These are phyloP conservation scores for Plasmodium chabaudi DNA, from an alignment of 169 alveolate species.

Conservation along the genomic window DNA sequence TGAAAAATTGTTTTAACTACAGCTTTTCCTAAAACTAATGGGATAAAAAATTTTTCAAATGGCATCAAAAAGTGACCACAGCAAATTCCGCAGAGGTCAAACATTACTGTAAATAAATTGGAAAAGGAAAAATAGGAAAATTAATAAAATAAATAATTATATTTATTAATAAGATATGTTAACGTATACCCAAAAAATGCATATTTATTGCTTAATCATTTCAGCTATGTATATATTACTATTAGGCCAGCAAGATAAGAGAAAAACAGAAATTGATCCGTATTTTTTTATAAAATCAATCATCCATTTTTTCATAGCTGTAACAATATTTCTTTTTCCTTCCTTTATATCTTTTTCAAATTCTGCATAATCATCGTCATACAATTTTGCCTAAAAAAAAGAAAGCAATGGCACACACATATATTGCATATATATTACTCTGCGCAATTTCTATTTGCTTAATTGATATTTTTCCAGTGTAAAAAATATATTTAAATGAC, in stretches of 20 bases:
- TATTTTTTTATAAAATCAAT: conserved; percentile 86
- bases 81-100: conserved; percentile 92
- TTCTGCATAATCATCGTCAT: conserved; percentile 71
- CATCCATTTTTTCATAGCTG: conserved; percentile 84
- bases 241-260: conserved; percentile 91
- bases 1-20: conserved; percentile 89
- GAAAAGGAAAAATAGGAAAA: not conserved
- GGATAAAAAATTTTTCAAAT: conserved; percentile 91
- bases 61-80: conserved; percentile 95
- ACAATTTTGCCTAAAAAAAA: conserved; percentile 31
- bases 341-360: conserved; percentile 68
- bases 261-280: conserved; percentile 91
- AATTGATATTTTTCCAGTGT: not conserved
- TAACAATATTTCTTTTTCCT: conserved; percentile 77
- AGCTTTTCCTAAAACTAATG: conserved; percentile 94
- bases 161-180: not conserved
- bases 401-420: conserved; percentile 5
- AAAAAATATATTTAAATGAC: too few species aligned
- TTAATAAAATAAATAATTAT: not conserved
- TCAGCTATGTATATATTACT: conserved; percentile 35
- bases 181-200: not conserved
- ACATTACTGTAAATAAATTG: conserved; percentile 79
- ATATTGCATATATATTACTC: not conserved
- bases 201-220: too few species aligned
- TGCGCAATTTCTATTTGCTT: not conserved